These are phyloP conservation scores for Cicer judaicum DNA, from an alignment of 306 rosid species.

Conservation along the genomic window DNA sequence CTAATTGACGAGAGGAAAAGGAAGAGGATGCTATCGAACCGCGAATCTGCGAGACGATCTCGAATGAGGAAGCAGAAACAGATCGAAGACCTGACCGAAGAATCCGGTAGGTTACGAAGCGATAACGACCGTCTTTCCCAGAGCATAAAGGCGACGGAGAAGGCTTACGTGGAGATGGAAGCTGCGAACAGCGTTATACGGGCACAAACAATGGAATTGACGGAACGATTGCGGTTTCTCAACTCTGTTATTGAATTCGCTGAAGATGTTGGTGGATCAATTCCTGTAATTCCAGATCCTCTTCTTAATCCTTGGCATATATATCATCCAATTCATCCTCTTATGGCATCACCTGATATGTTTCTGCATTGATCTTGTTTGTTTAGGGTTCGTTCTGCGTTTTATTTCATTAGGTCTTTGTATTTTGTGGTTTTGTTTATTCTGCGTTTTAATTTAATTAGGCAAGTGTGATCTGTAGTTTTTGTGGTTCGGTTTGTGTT, in stretches of 20 bases:
- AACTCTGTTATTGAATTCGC: constrained; percentile 74
- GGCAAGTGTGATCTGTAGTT: too few relatives aligned
- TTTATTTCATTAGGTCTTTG: background rate
- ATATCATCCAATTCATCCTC: constrained; percentile 52
- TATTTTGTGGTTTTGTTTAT: background rate
- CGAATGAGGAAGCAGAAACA: constrained; percentile 92
- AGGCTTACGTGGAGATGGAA: constrained; percentile 54
- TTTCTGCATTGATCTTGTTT: constrained; percentile 48
- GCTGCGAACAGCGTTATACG: constrained; percentile 63
- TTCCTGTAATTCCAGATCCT: constrained; percentile 70
- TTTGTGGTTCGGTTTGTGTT: too few relatives aligned
- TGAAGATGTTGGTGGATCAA: constrained; percentile 63
- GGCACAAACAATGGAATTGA: constrained; percentile 70
- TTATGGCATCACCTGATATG: constrained; percentile 61
- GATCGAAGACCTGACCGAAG: constrained; percentile 68
- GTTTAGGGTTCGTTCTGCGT: background rate
- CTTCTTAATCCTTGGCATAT: constrained; percentile 76
- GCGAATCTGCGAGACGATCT: constrained; percentile 91
- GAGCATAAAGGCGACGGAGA: constrained; percentile 63
- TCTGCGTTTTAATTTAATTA: background rate
- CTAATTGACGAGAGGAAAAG: constrained; percentile 74
- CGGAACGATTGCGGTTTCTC: constrained; percentile 63
- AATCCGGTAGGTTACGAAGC: constrained; percentile 51
- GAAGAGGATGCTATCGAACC: constrained; percentile 89
- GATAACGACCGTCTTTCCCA: constrained; percentile 49